Evolutionary conservation across 768 basidiomycete species (phyloP).

Genomic region (Tulasnella sp.): DNA sequence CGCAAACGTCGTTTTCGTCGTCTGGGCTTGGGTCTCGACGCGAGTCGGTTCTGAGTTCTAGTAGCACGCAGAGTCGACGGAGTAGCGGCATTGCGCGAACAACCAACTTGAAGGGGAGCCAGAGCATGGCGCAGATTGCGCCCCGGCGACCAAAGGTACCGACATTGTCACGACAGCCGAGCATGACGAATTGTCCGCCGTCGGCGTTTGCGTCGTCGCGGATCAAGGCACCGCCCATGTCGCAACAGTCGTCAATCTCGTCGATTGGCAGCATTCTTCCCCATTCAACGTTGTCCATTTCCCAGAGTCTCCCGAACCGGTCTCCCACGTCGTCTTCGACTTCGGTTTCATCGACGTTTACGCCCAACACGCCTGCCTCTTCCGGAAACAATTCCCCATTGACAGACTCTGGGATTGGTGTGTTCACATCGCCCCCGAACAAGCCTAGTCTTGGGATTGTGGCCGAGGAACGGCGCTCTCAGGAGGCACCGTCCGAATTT

Average conservation of each 20-base stretch:
- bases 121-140: conserved; percentile 8
- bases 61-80: not conserved
- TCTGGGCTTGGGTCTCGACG: not conserved
- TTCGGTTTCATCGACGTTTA: not conserved
- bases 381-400: not conserved
- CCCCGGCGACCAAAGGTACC: not conserved
- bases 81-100: not conserved
- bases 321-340: conserved; percentile 7
- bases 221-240: not conserved
- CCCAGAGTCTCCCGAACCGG: not conserved
- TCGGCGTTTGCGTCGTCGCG: not conserved
- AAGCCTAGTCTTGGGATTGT: too few relatives aligned
- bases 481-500: too few relatives aligned
- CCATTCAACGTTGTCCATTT: not conserved
- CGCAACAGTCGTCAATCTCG: conserved; percentile 1
- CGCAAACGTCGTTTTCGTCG: conserved; percentile 8
- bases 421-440: too few relatives aligned
- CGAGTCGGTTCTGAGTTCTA: conserved; percentile 1
- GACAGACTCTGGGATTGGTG: too few relatives aligned
- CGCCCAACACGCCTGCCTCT: not conserved
- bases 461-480: too few relatives aligned
- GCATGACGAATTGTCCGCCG: not conserved
- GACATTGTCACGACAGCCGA: not conserved
- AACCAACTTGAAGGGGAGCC: conserved; percentile 2
- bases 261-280: not conserved